These are phyloP conservation scores for Cyclocybe aegerita DNA, from an alignment of 768 basidiomycete genomes.

Conservation along the genomic window DNA sequence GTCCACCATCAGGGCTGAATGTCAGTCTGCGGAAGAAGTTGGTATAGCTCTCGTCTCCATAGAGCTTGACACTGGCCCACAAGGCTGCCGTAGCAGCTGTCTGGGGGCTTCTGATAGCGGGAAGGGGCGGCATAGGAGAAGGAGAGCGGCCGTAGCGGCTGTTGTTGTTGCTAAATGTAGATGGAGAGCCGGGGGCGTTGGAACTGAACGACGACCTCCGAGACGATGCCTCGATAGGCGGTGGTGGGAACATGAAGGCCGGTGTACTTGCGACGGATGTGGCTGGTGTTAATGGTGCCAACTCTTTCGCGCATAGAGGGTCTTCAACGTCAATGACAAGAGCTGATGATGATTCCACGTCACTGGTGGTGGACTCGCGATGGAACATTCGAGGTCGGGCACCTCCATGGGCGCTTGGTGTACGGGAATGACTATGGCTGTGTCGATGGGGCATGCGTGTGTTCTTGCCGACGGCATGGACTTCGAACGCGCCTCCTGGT, in stretches of 20 bases:
- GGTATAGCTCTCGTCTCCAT: conserved; percentile 93
- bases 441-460: conserved; percentile 72
- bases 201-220: conserved; percentile 78
- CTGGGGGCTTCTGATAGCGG: conserved; percentile 78
- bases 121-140: conserved; percentile 89
- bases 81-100: conserved; percentile 22
- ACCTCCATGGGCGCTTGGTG: conserved; percentile 57
- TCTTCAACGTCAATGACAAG: conserved; percentile 48
- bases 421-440: conserved; percentile 58
- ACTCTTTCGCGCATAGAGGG: conserved; percentile 27
- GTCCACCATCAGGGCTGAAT: conserved; percentile 93
- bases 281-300: conserved; percentile 58
- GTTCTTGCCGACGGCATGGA: conserved; percentile 90
- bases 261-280: conserved; percentile 70
- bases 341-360: conserved; percentile 55
- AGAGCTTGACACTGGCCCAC: conserved; percentile 77
- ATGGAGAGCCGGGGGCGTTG: conserved; percentile 76
- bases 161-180: conserved; percentile 42
- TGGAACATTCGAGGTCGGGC: conserved; percentile 58
- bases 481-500: conserved; percentile 82
- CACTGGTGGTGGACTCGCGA: conserved; percentile 73
- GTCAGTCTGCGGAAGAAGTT: conserved; percentile 94
- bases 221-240: conserved; percentile 57
- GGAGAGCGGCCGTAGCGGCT: conserved; percentile 77
- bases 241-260: conserved; percentile 67